Conservation (phyloP, 345 rosid genomes). For the Aquilaria sinensis region DNA sequence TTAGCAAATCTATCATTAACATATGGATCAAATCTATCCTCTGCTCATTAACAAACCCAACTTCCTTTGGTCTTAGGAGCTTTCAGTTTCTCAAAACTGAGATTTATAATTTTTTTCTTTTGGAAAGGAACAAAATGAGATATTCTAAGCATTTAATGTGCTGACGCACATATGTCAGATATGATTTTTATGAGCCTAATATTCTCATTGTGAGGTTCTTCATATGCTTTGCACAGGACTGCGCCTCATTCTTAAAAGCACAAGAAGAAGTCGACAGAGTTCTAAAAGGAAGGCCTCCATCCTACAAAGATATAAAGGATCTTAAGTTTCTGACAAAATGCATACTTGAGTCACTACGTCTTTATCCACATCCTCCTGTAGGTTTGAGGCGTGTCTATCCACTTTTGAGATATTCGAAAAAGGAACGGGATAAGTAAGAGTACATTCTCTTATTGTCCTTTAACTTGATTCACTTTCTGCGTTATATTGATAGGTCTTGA, state of each 20-base stretch:
- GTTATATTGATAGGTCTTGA: conserved; percentile 47
- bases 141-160: no score
- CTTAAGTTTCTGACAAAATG: conserved; percentile 79
- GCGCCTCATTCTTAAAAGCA: conserved; percentile 55
- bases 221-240: conserved; percentile 31
- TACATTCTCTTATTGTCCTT: no score
- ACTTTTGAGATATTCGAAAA: not conserved
- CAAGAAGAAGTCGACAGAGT: conserved; percentile 89
- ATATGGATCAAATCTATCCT: no score
- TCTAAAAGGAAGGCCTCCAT: conserved; percentile 62
- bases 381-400: conserved; percentile 28
- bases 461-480: conserved; percentile 1
- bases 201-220: not conserved
- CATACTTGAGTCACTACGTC: conserved; percentile 87
- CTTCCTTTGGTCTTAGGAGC: no score
- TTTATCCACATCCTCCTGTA: conserved; percentile 98
- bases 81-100: no score
- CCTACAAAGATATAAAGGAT: conserved; percentile 69
- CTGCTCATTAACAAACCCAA: no score
- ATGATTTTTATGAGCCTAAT: no score
- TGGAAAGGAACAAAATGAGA: no score
- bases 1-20: no score
- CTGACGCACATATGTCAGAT: no score
- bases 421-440: no score
- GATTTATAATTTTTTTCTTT: no score